A percentile compares a stretch with the other conserved stretches of the same genome.
Conservation (phyloP, 768 basidiomycete genomes). For the Amanita molliuscula region DNA sequence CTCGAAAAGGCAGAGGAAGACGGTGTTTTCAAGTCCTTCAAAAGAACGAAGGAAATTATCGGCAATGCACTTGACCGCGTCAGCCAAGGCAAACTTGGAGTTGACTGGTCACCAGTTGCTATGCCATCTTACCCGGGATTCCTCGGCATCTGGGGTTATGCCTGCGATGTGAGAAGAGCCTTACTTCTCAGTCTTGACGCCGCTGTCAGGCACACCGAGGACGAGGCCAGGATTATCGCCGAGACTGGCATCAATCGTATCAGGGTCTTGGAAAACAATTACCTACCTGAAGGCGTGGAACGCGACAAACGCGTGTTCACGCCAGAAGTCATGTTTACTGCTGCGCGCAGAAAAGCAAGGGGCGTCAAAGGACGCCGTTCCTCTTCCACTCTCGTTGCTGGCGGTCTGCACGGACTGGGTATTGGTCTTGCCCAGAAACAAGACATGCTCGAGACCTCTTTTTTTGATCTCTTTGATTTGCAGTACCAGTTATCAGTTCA, state of each 20-base stretch:
- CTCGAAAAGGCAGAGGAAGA: slow-evolving; percentile 76
- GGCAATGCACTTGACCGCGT: slow-evolving; percentile 65
- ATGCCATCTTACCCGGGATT: slow-evolving; percentile 83
- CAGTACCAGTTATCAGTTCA: slow-evolving; percentile 68
- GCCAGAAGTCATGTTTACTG: slow-evolving; percentile 95
- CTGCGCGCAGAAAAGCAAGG: slow-evolving; percentile 32
- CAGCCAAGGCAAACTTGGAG: slow-evolving; percentile 61
- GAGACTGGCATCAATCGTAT: slow-evolving; percentile 57
- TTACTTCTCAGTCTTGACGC: slow-evolving; percentile 77
- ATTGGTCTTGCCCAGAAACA: slow-evolving; percentile 70
- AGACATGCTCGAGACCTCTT: slow-evolving; percentile 70
- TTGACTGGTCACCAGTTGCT: slow-evolving; percentile 30
- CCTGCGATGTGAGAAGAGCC: slow-evolving; percentile 62
- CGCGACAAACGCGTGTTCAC: slow-evolving; percentile 78
- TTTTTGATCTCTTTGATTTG: slow-evolving; percentile 81
- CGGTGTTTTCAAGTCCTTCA: slow-evolving; percentile 41
- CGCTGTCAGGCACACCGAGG: slow-evolving; percentile 71
- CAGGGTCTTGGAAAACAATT: slow-evolving; percentile 56
- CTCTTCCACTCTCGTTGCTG: slow-evolving; percentile 52
- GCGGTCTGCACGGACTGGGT: slow-evolving; percentile 72
- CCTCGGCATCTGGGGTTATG: slow-evolving; percentile 78
- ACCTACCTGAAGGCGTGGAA: slow-evolving; percentile 77
- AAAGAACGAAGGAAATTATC: slow-evolving; percentile 49
- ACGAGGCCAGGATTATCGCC: slow-evolving; percentile 69
- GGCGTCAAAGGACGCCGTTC: slow-evolving; percentile 27